Base-by-base conservation (phyloP, 2,329 filamentous ascomycete genomes). In the Stagonosporopsis vannaccii region DNA sequence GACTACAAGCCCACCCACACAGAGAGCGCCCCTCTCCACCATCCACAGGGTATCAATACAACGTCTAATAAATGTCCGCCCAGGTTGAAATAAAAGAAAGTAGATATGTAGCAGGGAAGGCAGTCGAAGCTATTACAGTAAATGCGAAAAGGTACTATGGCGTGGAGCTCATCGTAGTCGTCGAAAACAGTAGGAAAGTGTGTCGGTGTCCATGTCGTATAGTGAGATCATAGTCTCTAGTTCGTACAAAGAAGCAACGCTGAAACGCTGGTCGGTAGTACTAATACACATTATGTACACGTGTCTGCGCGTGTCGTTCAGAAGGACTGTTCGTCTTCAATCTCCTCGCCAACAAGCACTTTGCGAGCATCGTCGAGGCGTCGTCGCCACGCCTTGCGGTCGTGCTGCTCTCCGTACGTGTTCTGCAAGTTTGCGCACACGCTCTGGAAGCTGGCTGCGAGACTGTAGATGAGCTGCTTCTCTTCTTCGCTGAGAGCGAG, bases 311-410 rank as follows among this genome's bases (percentile, higher is more conserved):
- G 42, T 7, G 17, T 51, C 39, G 26, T 43, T 26, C 20, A 56
- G 5, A 71, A 72, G 7, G 67, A 62, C 25, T 62, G 56, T 32
- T 69, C 67, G 25, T 68, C 65, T 56, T 87, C 78, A 3, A 58
- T n/a, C 20, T 68, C 67, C 57, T 87, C 78, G 5, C 90, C 91
- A 63, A 94, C 90, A 26, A 96, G 79, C 3, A 91, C 84, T 48
- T 85, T 82, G 57, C 87, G 86, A 5, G 92, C 92, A 48, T 87
- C 85, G 63, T 96, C 91, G 46, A 97, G 82, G 63, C 90, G 83
- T 60, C 89, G 81, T 57, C 91, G 82, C 74, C 90, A 87, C 56
- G 88, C 81, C 51, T 87, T 81, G 45, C 82, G 84, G 63, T 90
- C 85, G 58, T 85, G 77, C 33, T 73, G 68, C 82, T 82, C 52